Evolutionary conservation across 768 basidiomycete species (phyloP), one percentile per base, ranked within the genome.

Genomic region (Auricularia sp.): DNA sequence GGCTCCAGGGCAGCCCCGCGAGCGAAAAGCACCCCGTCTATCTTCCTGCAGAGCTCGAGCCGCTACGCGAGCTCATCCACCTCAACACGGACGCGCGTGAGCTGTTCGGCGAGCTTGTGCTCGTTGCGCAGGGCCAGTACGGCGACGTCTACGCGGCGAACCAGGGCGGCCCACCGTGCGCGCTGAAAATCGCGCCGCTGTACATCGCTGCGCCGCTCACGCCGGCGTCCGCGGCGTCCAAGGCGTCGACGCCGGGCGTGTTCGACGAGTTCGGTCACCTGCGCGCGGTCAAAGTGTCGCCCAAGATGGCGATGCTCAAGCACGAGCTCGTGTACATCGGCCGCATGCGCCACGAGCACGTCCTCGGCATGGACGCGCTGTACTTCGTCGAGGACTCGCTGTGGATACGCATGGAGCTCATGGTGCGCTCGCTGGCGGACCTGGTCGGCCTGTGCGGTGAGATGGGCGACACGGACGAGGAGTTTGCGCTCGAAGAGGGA

Each of bases 381-480:
- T 90, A 90, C 72, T 71, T 86, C 3, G 77, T 78, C 42, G 76
- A 74, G 54, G 77, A 78, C 62, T 81, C 85, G 65, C 74, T 93
- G 43, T 93, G 91, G 91, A 87, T 93, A 61, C 78, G 87, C 67
- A 93, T 93, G 91, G 90, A 92, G 72, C 82, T 93, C 36, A 91
- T 93, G 91, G 90, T 91, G 69, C 80, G 90, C 67, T 91, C 90
- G 71, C 76, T 93, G 68, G 91, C 91, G 69, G 91, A 93, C 72
- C 81, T 93, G 58, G 79, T 93, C 16, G 83, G 78, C 16, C 73
- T 91, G 21, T 29, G 29, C 10, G 83, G 83, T 6, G 81, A 77
- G 12, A 7, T 59, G 8, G 56, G 34, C 21, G 56, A 29, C 23
- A 12, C 14, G 34, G 58, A 66, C 18, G 78, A 83, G 66, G 89